phyloP scores from a whole-genome alignment of 1,139 yeast genomes.

The Nakaseomyces sp. region DNA sequence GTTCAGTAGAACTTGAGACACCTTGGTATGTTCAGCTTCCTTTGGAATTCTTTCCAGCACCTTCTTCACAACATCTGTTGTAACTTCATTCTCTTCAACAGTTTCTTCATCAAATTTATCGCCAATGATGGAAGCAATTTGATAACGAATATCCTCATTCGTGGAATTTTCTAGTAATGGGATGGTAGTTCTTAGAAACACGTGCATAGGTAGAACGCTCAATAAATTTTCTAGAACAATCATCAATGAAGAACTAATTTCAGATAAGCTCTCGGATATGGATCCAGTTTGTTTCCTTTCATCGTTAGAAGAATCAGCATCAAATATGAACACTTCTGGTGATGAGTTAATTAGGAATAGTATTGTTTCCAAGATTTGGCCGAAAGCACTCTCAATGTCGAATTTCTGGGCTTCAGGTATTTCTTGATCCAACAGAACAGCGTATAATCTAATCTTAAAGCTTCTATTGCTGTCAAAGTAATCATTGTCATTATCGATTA shows the following conservation, averaged over 20 bases:
- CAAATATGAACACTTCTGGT: slow-evolving; percentile 3
- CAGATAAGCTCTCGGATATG: slow-evolving; percentile 8
- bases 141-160: slow-evolving; percentile 38
- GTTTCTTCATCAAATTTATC: slow-evolving; percentile 65
- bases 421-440: slow-evolving; percentile 44
- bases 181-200: slow-evolving; percentile 59
- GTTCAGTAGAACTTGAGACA: slow-evolving; percentile 64
- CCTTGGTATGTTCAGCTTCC: slow-evolving; percentile 37
- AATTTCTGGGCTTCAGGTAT: slow-evolving; percentile 29
- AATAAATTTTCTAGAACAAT: slow-evolving; percentile 53
- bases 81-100: slow-evolving; percentile 37
- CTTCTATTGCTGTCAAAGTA: slow-evolving; percentile 37
- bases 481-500: slow-evolving; percentile 38
- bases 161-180: slow-evolving; percentile 35
- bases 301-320: not conserved
- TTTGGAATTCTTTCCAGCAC: slow-evolving; percentile 39
- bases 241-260: slow-evolving; percentile 32
- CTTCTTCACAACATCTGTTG: slow-evolving; percentile 42
- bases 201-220: slow-evolving; percentile 63
- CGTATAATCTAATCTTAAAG: slow-evolving; percentile 52
- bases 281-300: not conserved
- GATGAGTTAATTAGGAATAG: slow-evolving; percentile 28
- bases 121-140: slow-evolving; percentile 52
- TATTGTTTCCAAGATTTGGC: slow-evolving; percentile 36
- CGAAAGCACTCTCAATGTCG: slow-evolving; percentile 37